Evolutionary conservation across 106 monocot genomes (phyloP).

Genomic region (Dioscorea dumetorum): DNA sequence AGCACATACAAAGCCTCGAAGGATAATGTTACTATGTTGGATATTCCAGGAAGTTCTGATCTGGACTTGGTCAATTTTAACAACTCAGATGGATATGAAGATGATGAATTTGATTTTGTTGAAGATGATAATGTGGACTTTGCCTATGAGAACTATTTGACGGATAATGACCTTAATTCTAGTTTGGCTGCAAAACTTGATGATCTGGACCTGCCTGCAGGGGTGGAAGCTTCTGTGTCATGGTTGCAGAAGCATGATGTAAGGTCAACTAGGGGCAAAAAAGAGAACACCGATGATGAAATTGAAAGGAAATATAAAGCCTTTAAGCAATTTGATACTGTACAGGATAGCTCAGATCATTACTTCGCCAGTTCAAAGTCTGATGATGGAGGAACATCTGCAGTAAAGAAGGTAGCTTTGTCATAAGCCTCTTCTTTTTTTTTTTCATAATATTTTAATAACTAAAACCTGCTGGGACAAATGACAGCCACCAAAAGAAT

Average conservation of each 20-base stretch:
- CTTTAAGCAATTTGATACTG: conserved; percentile 73
- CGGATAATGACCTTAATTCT: conserved; percentile 25
- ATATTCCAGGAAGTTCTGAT: conserved; percentile 10
- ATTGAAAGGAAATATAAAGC: conserved; percentile 39
- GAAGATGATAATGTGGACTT: conserved; percentile 31
- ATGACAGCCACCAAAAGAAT: conserved; percentile 44
- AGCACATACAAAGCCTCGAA: conserved; percentile 15
- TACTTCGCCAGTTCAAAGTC: conserved; percentile 23
- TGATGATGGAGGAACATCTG: background rate
- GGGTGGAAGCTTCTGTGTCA: conserved; percentile 43
- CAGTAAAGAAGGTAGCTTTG: conserved; percentile 28
- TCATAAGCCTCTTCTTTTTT: background rate
- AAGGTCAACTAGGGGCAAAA: conserved; percentile 6
- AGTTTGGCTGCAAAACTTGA: conserved; percentile 58
- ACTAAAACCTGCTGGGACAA: background rate
- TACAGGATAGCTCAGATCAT: conserved; percentile 48
- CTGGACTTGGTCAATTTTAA: conserved; percentile 7
- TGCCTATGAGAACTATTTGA: conserved; percentile 15
- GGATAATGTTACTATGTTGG: conserved; percentile 1
- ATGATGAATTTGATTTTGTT: conserved; percentile 31
- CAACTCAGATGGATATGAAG: conserved; percentile 16
- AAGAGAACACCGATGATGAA: conserved; percentile 27
- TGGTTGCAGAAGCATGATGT: conserved; percentile 43
- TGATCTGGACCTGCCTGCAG: conserved; percentile 48
- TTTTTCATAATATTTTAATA: background rate